Evolutionary conservation across 1,284 basidiomycete species (phyloP), one percentile per base, ranked within the genome.

Genomic region (Pisolithus thermaeus): DNA sequence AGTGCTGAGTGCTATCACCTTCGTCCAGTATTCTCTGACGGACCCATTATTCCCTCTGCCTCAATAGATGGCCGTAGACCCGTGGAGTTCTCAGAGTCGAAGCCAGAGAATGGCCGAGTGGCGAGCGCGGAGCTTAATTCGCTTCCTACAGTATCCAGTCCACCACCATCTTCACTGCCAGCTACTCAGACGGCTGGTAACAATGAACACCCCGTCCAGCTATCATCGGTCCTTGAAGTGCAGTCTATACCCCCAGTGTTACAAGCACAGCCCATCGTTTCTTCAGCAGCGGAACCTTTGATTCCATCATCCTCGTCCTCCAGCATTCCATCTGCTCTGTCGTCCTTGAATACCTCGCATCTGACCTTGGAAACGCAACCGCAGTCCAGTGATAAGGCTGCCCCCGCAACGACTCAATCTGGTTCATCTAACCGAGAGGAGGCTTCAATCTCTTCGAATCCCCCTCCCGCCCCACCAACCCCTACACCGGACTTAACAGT

Each of bases 241-340:
- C 59, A 61, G 44, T 16, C 20, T 8, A 48, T 47, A 6, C 32
- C 60, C 25, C 59, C 70, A 6, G 61, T 65, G 25, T 62, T 65
- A 39, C 57, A 58, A 20, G 68, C 62, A 5, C 27, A 9, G 16
- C 42, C 42, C n/a, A 6, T 12, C n/a, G 25, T 28, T 7, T n/a
- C 42, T 5, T 51, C 54, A 2, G 39, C 52, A 46, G 46, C 46
- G 12, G 47, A 20, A 41, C 23, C 14, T n/a, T 20, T 37, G 25
- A 4, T 25, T 36, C n/a, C 49, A 5, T 41, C 53, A 14, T 39
- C 20, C 23, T 43, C 32, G n/a, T n/a, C n/a, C 12, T 35, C 32
- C 5, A 35, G 32, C 12, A 14, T 35, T 35, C 12, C 32, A 12
- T 14, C 32, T 16, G 32, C 12, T 14, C 32, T 14, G 32, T 14